Evolutionary conservation across 2,329 filamentous ascomycete genomes (phyloP).

Genomic region (Penicillium hordei): DNA sequence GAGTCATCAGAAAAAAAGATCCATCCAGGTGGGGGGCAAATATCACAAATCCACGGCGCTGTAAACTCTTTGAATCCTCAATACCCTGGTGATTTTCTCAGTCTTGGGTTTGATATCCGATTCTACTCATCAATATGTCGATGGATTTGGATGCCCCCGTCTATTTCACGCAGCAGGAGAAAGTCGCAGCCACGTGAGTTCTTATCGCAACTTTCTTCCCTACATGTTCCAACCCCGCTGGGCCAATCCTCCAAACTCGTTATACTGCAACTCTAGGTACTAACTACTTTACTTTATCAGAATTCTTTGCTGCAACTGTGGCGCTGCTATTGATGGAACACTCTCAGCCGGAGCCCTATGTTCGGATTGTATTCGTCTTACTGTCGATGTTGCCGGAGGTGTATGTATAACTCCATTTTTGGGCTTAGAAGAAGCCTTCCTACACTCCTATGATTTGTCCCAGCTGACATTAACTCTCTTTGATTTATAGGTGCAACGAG

Average conservation of each 20-base stretch:
- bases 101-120: not conserved
- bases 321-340: constrained; percentile 91
- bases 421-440: not conserved
- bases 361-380: constrained; percentile 93
- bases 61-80: constrained; percentile 5
- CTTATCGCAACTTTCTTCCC: constrained; percentile 14
- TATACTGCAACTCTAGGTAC: not conserved
- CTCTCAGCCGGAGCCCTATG: constrained; percentile 82
- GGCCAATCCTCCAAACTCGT: not conserved
- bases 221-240: not conserved
- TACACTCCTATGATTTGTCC: not conserved
- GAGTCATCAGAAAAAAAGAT: constrained; percentile 25
- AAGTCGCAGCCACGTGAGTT: constrained; percentile 55
- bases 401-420: constrained; percentile 34
- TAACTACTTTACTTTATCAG: constrained; percentile 44
- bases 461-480: not conserved
- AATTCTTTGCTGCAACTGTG: constrained; percentile 98
- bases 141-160: constrained; percentile 61
- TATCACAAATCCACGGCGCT: constrained; percentile 23
- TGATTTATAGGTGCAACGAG: constrained; percentile 63
- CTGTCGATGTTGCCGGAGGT: constrained; percentile 86
- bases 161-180: constrained; percentile 46
- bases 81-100: constrained; percentile 5
- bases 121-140: constrained; percentile 31
- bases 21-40: constrained; percentile 26